Percentiles rank a stretch among this genome's conserved stretches.
Conservation (phyloP, 768 basidiomycete genomes). For the Leccinum variicolor region DNA sequence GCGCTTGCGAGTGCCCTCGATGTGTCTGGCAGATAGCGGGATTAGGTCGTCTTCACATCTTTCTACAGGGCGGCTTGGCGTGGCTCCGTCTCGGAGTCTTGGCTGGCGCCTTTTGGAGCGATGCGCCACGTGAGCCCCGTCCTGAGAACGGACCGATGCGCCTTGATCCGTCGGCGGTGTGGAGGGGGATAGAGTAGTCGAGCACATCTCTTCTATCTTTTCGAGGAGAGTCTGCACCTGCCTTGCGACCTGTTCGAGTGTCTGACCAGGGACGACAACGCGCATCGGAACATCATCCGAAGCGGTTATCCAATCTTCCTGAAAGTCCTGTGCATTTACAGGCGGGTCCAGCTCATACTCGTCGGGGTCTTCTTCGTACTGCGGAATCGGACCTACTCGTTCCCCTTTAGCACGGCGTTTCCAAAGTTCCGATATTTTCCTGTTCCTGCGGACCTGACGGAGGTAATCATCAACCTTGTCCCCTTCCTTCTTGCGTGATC, state of each 20-base stretch:
- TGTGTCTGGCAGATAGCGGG: conserved; percentile 18
- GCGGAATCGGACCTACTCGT: conserved; percentile 28
- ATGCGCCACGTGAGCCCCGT: conserved; percentile 1
- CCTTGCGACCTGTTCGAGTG: conserved; percentile 18
- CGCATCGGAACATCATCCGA: conserved; percentile 34
- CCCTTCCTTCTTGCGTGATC: conserved; percentile 34
- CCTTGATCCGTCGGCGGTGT: background rate
- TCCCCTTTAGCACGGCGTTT: conserved; percentile 27
- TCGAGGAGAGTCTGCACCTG: conserved; percentile 20
- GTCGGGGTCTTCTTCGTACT: conserved; percentile 28
- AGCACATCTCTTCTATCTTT: conserved; percentile 17
- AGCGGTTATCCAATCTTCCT: conserved; percentile 33
- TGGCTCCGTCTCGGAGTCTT: background rate
- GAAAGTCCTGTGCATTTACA: conserved; percentile 31
- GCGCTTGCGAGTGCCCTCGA: conserved; percentile 25
- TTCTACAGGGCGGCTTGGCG: background rate
- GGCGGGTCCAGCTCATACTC: conserved; percentile 34
- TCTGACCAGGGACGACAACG: conserved; percentile 37
- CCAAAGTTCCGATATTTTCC: conserved; percentile 23
- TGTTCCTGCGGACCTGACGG: conserved; percentile 30
- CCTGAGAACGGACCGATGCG: background rate
- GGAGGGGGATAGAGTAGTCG: background rate
- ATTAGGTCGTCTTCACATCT: conserved; percentile 21
- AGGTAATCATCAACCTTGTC: conserved; percentile 31
- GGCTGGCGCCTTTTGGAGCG: conserved; percentile 8